Evolutionary conservation across 2,329 filamentous ascomycete genomes (phyloP).

Genomic region (Talaromyces sp.): DNA sequence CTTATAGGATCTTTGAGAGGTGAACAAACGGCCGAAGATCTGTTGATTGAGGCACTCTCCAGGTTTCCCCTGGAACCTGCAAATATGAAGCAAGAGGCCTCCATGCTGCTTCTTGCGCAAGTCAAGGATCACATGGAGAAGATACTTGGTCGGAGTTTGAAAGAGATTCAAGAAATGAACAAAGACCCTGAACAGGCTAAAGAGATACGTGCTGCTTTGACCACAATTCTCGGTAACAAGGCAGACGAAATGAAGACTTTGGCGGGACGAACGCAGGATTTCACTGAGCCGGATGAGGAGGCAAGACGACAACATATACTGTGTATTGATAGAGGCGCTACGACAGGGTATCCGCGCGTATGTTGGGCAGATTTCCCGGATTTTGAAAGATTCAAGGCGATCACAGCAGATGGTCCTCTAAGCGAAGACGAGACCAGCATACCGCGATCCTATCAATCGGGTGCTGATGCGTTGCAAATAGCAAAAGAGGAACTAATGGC

Average conservation of each 20-base stretch:
- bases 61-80: conserved; percentile 43
- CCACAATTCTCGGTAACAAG: conserved; percentile 43
- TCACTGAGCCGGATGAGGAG: conserved; percentile 35
- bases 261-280: conserved; percentile 36
- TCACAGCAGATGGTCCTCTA: conserved; percentile 38
- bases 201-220: conserved; percentile 43
- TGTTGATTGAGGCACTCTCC: conserved; percentile 43
- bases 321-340: conserved; percentile 40
- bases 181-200: conserved; percentile 45
- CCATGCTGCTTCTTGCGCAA: conserved; percentile 46
- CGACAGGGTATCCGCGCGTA: conserved; percentile 38
- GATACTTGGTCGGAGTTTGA: conserved; percentile 41
- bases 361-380: conserved; percentile 46
- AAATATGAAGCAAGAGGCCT: conserved; percentile 46
- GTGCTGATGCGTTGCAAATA: conserved; percentile 49
- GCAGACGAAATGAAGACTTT: conserved; percentile 45
- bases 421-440: conserved; percentile 46
- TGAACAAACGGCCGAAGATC: conserved; percentile 43
- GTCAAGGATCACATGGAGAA: conserved; percentile 50
- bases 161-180: conserved; percentile 46
- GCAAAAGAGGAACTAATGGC: conserved; percentile 52
- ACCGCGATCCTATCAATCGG: conserved; percentile 47
- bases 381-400: conserved; percentile 39
- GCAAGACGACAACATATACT: conserved; percentile 41
- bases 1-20: conserved; percentile 42